Percentiles rank a stretch among this genome's conserved stretches.
Evolutionary conservation across 306 rosid species (phyloP).

Genomic region (Canavalia ensiformis): DNA sequence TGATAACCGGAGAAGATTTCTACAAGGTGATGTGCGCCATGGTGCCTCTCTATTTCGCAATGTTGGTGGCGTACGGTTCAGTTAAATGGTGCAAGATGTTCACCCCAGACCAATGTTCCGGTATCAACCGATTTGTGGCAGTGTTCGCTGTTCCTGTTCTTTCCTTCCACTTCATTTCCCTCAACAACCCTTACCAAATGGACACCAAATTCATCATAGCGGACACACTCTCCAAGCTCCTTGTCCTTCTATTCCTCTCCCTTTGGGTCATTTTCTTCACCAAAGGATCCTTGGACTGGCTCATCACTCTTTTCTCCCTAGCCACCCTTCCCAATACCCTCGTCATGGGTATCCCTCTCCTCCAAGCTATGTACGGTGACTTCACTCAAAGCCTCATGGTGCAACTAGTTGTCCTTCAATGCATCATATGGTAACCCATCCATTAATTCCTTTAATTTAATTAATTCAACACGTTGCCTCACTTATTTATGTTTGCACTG

Average conservation of each 20-base stretch:
- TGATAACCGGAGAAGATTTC: slow-evolving; percentile 77
- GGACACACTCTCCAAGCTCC: slow-evolving; percentile 71
- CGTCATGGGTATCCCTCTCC: slow-evolving; percentile 91
- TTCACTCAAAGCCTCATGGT: slow-evolving; percentile 80
- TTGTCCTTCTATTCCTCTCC: slow-evolving; percentile 59
- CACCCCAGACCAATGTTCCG: slow-evolving; percentile 82
- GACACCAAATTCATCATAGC: slow-evolving; percentile 77
- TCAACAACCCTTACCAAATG: slow-evolving; percentile 82
- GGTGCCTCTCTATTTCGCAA: slow-evolving; percentile 89
- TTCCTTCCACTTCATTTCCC: slow-evolving; percentile 86
- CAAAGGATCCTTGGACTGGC: slow-evolving; percentile 78
- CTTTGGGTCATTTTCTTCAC: slow-evolving; percentile 62
- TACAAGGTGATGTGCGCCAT: slow-evolving; percentile 94
- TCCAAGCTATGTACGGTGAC: slow-evolving; percentile 90
- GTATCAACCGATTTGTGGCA: slow-evolving; percentile 93
- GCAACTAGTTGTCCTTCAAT: slow-evolving; percentile 89
- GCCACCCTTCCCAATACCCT: slow-evolving; percentile 85
- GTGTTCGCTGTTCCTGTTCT: slow-evolving; percentile 87
- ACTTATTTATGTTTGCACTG: background rate
- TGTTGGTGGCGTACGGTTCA: slow-evolving; percentile 86
- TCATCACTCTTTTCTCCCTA: slow-evolving; percentile 84
- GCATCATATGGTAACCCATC: slow-evolving; percentile 72
- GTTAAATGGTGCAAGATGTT: slow-evolving; percentile 95
- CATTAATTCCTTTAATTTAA: background rate
- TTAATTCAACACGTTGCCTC: background rate